Evolutionary conservation across 495 filamentous ascomycete genomes (phyloP).

Genomic region (Hapsidospora chrysogenum): DNA sequence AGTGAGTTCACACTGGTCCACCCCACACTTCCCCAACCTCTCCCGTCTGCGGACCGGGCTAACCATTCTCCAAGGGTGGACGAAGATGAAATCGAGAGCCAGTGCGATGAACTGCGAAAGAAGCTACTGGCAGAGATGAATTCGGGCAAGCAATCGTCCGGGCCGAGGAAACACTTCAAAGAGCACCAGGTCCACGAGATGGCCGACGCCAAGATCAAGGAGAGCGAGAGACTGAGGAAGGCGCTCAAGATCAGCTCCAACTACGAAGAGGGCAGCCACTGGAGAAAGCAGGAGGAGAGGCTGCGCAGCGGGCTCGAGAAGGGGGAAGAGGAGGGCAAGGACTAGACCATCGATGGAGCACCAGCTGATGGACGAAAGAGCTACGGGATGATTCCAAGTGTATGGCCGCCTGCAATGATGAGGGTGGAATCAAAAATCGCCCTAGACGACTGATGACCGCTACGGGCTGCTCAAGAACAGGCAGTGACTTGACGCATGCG

Average conservation of each 20-base stretch:
- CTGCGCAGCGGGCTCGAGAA: constrained; percentile 37
- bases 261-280: constrained; percentile 16
- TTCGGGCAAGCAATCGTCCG: constrained; percentile 9
- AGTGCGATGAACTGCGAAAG: constrained; percentile 44
- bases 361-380: too few relatives aligned
- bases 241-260: constrained; percentile 59
- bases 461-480: too few relatives aligned
- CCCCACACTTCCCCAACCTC: background rate
- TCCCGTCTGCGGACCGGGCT: background rate
- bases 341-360: background rate
- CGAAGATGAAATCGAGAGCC: constrained; percentile 64
- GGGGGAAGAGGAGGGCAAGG: constrained; percentile 20
- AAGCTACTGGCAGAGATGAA: constrained; percentile 43
- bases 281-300: constrained; percentile 25
- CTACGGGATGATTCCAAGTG: too few relatives aligned
- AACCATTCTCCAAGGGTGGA: constrained; percentile 31
- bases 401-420: too few relatives aligned
- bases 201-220: constrained; percentile 88
- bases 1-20: constrained; percentile 38
- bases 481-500: too few relatives aligned
- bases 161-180: constrained; percentile 46
- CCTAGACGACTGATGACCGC: too few relatives aligned
- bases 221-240: constrained; percentile 76
- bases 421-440: too few relatives aligned
- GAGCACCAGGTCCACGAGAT: constrained; percentile 91